Percentiles rank a stretch among this genome's conserved stretches.
Conservation (phyloP, 1,284 basidiomycete genomes). For the Stereum hirsutum region DNA sequence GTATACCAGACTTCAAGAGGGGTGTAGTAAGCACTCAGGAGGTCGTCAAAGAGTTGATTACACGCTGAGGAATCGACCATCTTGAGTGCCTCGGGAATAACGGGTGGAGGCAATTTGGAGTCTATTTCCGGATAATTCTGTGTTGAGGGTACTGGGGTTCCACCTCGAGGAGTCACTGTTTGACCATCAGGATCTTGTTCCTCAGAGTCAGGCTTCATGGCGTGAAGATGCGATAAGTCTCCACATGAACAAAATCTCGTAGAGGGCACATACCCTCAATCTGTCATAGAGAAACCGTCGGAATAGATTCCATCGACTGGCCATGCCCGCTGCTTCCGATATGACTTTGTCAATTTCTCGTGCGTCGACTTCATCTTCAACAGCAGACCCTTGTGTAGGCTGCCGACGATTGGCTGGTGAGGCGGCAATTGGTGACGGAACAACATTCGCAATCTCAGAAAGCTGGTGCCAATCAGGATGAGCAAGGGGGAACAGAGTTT, state of each 20-base stretch:
- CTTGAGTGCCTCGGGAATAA: constrained; percentile 16
- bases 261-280: constrained; percentile 36
- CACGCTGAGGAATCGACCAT: constrained; percentile 45
- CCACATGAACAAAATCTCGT: not conserved
- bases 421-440: constrained; percentile 15
- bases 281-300: constrained; percentile 78
- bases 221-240: not conserved
- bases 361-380: constrained; percentile 75
- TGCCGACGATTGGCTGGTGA: constrained; percentile 28
- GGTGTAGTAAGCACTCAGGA: constrained; percentile 72
- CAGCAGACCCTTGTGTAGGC: constrained; percentile 19
- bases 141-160: no score
- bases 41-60: constrained; percentile 54
- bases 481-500: not conserved
- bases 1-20: constrained; percentile 93
- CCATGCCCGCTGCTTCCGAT: constrained; percentile 83
- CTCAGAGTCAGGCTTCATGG: constrained; percentile 8
- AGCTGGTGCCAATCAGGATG: constrained; percentile 16
- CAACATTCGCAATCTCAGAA: constrained; percentile 16
- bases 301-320: constrained; percentile 88
- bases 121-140: no score
- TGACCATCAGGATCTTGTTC: constrained; percentile 5
- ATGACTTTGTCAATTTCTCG: constrained; percentile 86
- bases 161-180: no score
- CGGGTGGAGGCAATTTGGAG: constrained; percentile 5